These are phyloP conservation scores for Apiotrichum mycotoxinovorans DNA, from an alignment of 1,284 basidiomycete species.

Conservation along the genomic window DNA sequence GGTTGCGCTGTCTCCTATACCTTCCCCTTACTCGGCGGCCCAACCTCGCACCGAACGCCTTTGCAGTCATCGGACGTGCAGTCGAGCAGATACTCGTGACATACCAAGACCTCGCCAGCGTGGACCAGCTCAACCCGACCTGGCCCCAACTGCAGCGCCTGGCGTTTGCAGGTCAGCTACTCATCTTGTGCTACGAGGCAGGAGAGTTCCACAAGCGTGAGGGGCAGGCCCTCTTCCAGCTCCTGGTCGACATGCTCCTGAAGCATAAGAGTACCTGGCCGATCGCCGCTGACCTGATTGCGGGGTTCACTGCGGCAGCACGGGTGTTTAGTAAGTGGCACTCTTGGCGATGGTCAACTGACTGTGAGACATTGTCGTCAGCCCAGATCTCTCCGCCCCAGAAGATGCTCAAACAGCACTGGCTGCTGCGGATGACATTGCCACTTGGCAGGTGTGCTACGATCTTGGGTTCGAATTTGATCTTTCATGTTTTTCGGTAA, in stretches of 20 bases:
- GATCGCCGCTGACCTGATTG: constrained; percentile 9
- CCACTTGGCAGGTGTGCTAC: not conserved
- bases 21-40: constrained; percentile 13
- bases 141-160: constrained; percentile 28
- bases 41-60: constrained; percentile 11
- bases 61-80: constrained; percentile 15
- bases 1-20: constrained; percentile 26
- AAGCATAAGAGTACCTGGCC: constrained; percentile 15
- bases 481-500: not conserved
- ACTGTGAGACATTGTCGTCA: constrained; percentile 1
- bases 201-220: constrained; percentile 23
- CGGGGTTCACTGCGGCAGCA: constrained; percentile 13
- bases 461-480: constrained; percentile 10
- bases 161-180: constrained; percentile 21
- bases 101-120: constrained; percentile 17
- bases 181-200: constrained; percentile 20
- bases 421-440: not conserved
- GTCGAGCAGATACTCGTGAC: constrained; percentile 23
- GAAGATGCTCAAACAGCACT: too few relatives aligned
- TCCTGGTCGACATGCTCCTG: constrained; percentile 15
- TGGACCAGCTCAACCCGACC: constrained; percentile 16
- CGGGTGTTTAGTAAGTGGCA: too few relatives aligned
- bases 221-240: constrained; percentile 14
- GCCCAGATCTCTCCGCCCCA: not conserved
- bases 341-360: too few relatives aligned